Percentiles rank a stretch among this genome's conserved stretches.
These are phyloP conservation scores for Verbena officinalis DNA, from an alignment of 257 asterid species.

Conservation along the genomic window DNA sequence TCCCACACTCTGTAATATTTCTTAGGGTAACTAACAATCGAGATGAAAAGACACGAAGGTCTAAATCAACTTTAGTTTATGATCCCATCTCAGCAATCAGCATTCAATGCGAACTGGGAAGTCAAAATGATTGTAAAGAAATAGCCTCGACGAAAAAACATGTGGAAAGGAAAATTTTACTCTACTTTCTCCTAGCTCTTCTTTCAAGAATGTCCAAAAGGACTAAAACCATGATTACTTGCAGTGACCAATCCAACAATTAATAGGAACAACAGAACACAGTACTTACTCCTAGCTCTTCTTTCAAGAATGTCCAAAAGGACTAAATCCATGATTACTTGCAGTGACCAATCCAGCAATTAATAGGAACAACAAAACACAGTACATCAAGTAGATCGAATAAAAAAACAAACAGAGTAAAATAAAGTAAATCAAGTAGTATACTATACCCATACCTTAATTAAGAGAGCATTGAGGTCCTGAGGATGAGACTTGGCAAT, in stretches of 20 bases:
- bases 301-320: not conserved
- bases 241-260: slow-evolving; percentile 2
- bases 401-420: not conserved
- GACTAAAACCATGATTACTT: not conserved
- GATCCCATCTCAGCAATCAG: slow-evolving; percentile 14
- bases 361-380: no score
- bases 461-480: slow-evolving; percentile 87
- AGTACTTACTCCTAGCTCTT: not conserved
- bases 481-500: slow-evolving; percentile 97
- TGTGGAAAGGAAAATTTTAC: not conserved
- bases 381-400: not conserved
- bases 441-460: slow-evolving; percentile 60
- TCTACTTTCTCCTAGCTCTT: not conserved
- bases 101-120: not conserved
- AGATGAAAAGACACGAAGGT: not conserved
- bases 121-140: not conserved
- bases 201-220: not conserved
- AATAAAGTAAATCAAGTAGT: not conserved
- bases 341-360: slow-evolving; percentile 1
- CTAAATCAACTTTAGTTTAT: not conserved
- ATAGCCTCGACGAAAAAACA: not conserved
- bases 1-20: no score
- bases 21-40: not conserved
- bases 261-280: no score
- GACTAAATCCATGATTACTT: not conserved